Evolutionary conservation across 2,329 filamentous ascomycete species (phyloP).

Genomic region (Alternaria longipes): DNA sequence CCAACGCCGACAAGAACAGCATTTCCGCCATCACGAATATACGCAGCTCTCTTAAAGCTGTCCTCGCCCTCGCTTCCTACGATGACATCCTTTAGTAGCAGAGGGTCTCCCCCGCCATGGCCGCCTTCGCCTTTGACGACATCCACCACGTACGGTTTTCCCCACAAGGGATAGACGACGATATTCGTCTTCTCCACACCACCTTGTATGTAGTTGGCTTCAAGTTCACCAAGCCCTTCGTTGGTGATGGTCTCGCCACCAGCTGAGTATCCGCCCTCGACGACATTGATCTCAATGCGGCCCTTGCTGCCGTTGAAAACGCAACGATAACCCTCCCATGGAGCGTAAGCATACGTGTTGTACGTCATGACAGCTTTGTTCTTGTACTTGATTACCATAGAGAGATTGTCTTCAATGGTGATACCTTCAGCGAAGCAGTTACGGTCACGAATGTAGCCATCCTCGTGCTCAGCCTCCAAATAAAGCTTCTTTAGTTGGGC

Average conservation of each 20-base stretch:
- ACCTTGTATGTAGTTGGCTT: conserved; percentile 9
- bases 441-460: conserved; percentile 69
- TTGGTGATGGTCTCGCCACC: conserved; percentile 54
- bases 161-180: conserved; percentile 64
- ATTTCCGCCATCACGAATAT: conserved; percentile 64
- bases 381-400: conserved; percentile 65
- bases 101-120: conserved; percentile 68
- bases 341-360: conserved; percentile 67
- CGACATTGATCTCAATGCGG: conserved; percentile 68
- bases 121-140: conserved; percentile 63
- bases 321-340: conserved; percentile 69
- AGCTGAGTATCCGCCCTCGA: conserved; percentile 68
- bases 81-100: conserved; percentile 66
- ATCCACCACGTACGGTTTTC: conserved; percentile 64
- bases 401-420: conserved; percentile 72
- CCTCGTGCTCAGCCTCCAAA: conserved; percentile 70
- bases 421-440: conserved; percentile 71
- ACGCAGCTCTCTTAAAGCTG: conserved; percentile 65
- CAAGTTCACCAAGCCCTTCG: conserved; percentile 10
- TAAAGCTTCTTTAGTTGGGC: conserved; percentile 67
- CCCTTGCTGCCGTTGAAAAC: conserved; percentile 68
- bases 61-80: conserved; percentile 57
- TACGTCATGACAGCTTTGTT: conserved; percentile 68
- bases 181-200: conserved; percentile 13
- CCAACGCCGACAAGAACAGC: conserved; percentile 69